Evolutionary conservation across 2,329 filamentous ascomycete genomes (phyloP), one percentile per base, ranked within the genome.

Genomic region (Xylaria sp.): DNA sequence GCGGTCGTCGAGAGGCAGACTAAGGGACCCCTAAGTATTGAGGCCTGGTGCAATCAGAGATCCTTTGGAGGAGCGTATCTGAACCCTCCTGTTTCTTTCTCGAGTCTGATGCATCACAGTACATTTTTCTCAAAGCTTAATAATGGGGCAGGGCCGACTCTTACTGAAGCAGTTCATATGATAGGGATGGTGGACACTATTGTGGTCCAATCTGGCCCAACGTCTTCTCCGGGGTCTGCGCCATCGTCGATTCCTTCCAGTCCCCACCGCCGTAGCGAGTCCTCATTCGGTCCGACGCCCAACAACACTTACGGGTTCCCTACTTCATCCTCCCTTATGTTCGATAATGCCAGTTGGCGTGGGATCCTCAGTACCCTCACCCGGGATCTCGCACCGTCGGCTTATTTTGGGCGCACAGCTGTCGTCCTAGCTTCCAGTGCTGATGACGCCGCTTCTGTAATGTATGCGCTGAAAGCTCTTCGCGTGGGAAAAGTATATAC

Each of bases 141-240:
- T 69, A 82, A 81, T 64, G 85, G 86, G 0, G 77, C 81, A 0
- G 86, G 87, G 0, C 87, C 88, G 0, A 82, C 85, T 0, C 81
- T 95, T 60, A 93, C 91, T 8, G 92, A 94, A 74, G 92, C 93
- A 9, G 93, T 92, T 47, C 86, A 89, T 2, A 89, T 90, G 1
- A 96, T 94, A 70, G 93, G 93, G 12, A 89, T 94, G 72, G 87
- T 96, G 44, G 93, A 97, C 77, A 96, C 93, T 0, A 92, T 97
- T 54, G 86, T 94, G 27, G 89, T 92, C 27, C 87, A 86, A 62
- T 82, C 84, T 13, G 83, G 81, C 3, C 79, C 81, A 1, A 81
- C 82, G 0, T 80, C 80, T 13, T 79, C 82, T 3, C 80, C 83
- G 0, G 79, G 81, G 5, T 86, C 85, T 2, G 78, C 81, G 4